Base-by-base conservation (phyloP, 768 basidiomycete genomes). In the Cantharellus anzutake region DNA sequence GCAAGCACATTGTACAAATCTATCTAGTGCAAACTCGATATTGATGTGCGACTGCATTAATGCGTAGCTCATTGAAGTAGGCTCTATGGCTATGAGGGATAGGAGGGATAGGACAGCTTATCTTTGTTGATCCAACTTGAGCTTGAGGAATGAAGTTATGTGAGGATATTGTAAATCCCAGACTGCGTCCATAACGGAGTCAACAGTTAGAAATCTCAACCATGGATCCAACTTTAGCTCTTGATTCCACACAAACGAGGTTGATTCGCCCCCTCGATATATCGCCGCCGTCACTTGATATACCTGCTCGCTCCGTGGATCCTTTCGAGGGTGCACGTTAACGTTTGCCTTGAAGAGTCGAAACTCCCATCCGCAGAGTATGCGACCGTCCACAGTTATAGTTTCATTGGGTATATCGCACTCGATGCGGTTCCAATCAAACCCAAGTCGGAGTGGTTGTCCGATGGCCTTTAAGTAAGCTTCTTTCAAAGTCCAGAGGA, bases 381-480 rank as follows among this genome's bases (percentile, higher is more conserved):
- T 77, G 51, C 79, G 76, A 3, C 80, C 79, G 68, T 90, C 88
- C 2, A 83, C 83, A 1, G 71, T 74, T 4, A 82, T 84, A 2
- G 70, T 74, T 62, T 78, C 72, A 42, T 76, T 76, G 64, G 82
- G 74, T 53, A 89, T 77, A 69, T 88, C 80, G 73, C 88, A 87
- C 64, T 89, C 84, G 62, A 91, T 79, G 2, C 86, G 81, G 3
- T 82, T 80, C 71, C 76, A 85, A 71, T 89, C 86, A 68, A 90
- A 88, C 0, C 84, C 86, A 14, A 80, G 70, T 11, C 35, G 52
- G 3, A 42, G 60, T 3, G 84, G 80, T 63, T 88, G 86, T 2
- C 86, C 88, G 62, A 89, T 82, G 0, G 88, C 88, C 64, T 82
- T 81, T 71, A 87, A 82, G 69, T 90, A 89, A 2, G 88, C 80